These are phyloP conservation scores for Dendryphion nanum DNA, from an alignment of 2,329 filamentous ascomycete species.

Conservation along the genomic window DNA sequence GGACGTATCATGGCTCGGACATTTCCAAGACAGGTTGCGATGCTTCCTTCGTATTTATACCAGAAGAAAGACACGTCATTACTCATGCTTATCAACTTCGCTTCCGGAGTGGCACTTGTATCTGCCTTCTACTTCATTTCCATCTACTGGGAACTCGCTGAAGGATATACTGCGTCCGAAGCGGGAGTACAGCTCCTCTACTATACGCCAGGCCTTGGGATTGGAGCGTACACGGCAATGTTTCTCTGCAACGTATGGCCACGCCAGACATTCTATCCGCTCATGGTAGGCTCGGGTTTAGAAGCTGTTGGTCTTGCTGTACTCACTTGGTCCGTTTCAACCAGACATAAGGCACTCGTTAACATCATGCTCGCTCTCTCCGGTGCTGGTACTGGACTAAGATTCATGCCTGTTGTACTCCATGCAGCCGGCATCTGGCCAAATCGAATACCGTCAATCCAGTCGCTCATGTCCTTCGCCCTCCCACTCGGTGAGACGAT, in stretches of 20 bases:
- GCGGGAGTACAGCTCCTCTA: slow-evolving; percentile 56
- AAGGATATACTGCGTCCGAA: slow-evolving; percentile 49
- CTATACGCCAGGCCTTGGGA: slow-evolving; percentile 63
- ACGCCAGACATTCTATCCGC: slow-evolving; percentile 59
- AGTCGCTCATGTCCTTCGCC: slow-evolving; percentile 60
- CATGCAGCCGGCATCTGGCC: slow-evolving; percentile 65
- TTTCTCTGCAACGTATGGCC: slow-evolving; percentile 62
- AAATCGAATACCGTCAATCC: slow-evolving; percentile 56
- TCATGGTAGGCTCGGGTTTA: slow-evolving; percentile 49
- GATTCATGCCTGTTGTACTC: slow-evolving; percentile 64
- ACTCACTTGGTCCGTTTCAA: slow-evolving; percentile 57
- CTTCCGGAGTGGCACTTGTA: slow-evolving; percentile 55
- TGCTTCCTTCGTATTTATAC: slow-evolving; percentile 64
- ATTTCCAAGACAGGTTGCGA: slow-evolving; percentile 58
- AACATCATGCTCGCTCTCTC: slow-evolving; percentile 67
- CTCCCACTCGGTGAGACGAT: slow-evolving; percentile 64
- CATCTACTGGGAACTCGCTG: slow-evolving; percentile 65
- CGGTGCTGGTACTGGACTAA: slow-evolving; percentile 61
- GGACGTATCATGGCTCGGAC: slow-evolving; percentile 46
- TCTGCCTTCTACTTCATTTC: slow-evolving; percentile 67
- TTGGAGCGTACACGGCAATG: slow-evolving; percentile 58
- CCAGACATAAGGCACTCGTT: slow-evolving; percentile 50
- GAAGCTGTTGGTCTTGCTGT: slow-evolving; percentile 60
- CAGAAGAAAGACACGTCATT: slow-evolving; percentile 57
- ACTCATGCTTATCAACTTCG: slow-evolving; percentile 63